Evolutionary conservation across 2,329 filamentous ascomycete genomes (phyloP), one percentile per base, ranked within the genome.

Genomic region (Pseudodiploospora longispora): DNA sequence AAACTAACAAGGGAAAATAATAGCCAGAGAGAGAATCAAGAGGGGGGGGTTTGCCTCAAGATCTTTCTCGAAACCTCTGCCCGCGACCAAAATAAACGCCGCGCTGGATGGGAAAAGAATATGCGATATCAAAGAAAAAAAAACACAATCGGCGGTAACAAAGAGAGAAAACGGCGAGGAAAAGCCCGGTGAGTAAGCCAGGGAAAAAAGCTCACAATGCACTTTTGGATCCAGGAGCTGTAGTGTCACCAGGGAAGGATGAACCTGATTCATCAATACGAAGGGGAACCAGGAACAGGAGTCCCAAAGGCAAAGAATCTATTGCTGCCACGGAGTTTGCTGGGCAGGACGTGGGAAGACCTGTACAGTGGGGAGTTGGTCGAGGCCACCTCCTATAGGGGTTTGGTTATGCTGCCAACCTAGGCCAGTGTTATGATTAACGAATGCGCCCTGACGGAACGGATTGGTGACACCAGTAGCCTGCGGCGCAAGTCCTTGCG

Each of bases 381-480:
- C 87, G 43, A 93, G 60, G 6, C 82, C 84, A 4, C 89, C 88
- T 51, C 95, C 85, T 4, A 93, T 91, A 6, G 84, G 78, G 57
- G 87, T 80, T 52, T 83, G 81, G 48, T 79, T 78, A 50, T 83
- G 76, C 62, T 96, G 90, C 88, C 93, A 97, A 2, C 87, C 87
- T 63, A 87, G 75, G 1, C 91, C 90, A 0, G 89, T 95, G 50
- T 82, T 75, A 57, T 95, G 89, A 59, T 95, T 93, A 42, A 95
- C 83, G 62, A 96, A 95, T 4, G 83, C 81, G 38, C 85, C 87
- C 59, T 97, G 89, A 10, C 93, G 79, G 75, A 97, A 97, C 1
- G 93, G 93, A 57, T 98, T 98, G 2, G 90, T 96, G 57, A 80
- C 88, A 6, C 89, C 90, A 0, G 90, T 96, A 2, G 84, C 77